Evolutionary conservation across 164 flowering plant genomes (phyloP).

Genomic region (Nymphaea thermarum): DNA sequence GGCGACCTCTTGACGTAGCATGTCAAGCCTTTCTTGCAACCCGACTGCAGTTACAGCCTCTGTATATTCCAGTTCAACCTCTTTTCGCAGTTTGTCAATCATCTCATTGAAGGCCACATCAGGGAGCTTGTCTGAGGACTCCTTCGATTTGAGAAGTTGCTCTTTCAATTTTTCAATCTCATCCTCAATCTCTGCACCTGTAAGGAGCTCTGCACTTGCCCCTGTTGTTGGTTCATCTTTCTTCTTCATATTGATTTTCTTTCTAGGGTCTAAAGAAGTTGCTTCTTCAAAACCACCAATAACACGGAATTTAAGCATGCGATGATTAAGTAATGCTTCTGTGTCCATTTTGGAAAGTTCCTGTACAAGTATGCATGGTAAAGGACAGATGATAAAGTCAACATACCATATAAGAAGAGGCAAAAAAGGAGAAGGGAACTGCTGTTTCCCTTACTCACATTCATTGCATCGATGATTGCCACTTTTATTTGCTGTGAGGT

Average conservation of each 20-base stretch:
- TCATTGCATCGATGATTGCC: slow-evolving; percentile 17
- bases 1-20: slow-evolving; percentile 16
- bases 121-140: slow-evolving; percentile 5
- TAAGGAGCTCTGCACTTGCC: slow-evolving; percentile 4
- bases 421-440: not conserved
- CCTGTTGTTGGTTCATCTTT: not conserved
- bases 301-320: slow-evolving; percentile 13
- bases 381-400: not conserved
- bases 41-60: slow-evolving; percentile 28
- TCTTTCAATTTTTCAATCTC: slow-evolving; percentile 20
- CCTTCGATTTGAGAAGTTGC: slow-evolving; percentile 15
- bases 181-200: slow-evolving; percentile 10
- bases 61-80: slow-evolving; percentile 23
- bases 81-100: slow-evolving; percentile 18
- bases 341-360: slow-evolving; percentile 13
- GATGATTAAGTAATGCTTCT: slow-evolving; percentile 10
- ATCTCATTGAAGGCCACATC: slow-evolving; percentile 9
- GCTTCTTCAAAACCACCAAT: slow-evolving; percentile 19
- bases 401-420: not conserved
- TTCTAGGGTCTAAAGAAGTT: slow-evolving; percentile 10
- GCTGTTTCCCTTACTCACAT: slow-evolving; percentile 8
- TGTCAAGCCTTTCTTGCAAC: slow-evolving; percentile 21
- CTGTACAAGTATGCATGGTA: not conserved
- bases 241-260: slow-evolving; percentile 15
- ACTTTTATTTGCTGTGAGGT: slow-evolving; percentile 25